Conservation (phyloP, 1,139 yeast genomes). For the Ogataea hybrid region DNA sequence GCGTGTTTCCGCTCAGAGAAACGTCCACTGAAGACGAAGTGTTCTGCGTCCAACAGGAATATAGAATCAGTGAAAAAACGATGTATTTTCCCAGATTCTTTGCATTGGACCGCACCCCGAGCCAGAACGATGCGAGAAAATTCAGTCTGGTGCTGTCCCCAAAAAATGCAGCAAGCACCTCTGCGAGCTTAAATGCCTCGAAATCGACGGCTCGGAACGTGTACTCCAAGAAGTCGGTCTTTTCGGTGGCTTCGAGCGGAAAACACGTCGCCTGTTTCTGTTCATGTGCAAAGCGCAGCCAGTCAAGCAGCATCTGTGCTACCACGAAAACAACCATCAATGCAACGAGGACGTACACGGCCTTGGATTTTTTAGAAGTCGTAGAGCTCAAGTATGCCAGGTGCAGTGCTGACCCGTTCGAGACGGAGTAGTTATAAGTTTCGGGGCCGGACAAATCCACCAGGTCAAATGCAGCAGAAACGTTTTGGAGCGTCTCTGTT, state of each 20-base stretch:
- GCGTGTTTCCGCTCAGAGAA: neutral
- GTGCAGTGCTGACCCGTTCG: too few relatives aligned
- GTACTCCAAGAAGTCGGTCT: slow-evolving; percentile 12
- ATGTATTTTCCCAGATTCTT: neutral
- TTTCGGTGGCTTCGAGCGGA: slow-evolving; percentile 2
- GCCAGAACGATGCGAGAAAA: slow-evolving; percentile 16
- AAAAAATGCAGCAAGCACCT: neutral
- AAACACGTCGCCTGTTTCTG: slow-evolving; percentile 6
- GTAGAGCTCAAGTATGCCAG: too few relatives aligned
- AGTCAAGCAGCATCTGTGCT: slow-evolving; percentile 12
- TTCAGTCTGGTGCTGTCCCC: slow-evolving; percentile 3
- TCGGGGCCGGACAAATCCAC: neutral
- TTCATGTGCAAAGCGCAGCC: slow-evolving; percentile 18
- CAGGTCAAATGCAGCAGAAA: slow-evolving; percentile 1
- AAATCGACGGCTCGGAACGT: slow-evolving; percentile 15
- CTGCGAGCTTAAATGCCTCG: slow-evolving; percentile 12
- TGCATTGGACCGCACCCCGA: slow-evolving; percentile 15
- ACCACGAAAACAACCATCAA: slow-evolving; percentile 1
- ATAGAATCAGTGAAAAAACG: slow-evolving; percentile 7
- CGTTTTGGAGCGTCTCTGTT: neutral
- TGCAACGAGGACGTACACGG: neutral
- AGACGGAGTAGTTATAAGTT: neutral
- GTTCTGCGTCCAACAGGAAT: slow-evolving; percentile 3
- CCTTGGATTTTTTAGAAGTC: too few relatives aligned
- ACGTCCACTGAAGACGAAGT: neutral